Evolutionary conservation across 331 rosid species (phyloP).

Genomic region (Saraca asoca): DNA sequence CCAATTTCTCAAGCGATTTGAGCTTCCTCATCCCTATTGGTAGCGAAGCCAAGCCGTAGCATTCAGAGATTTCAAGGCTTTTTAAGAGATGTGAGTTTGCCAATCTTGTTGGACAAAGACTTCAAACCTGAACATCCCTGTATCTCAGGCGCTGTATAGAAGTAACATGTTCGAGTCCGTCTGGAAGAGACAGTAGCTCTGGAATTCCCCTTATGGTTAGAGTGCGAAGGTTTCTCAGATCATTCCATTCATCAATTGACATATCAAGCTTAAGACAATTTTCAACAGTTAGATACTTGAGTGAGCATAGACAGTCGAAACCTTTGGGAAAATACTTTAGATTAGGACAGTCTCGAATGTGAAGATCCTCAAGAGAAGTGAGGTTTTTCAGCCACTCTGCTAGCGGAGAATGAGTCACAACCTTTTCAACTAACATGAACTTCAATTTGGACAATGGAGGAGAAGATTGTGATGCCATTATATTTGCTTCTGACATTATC

Average conservation of each 20-base stretch:
- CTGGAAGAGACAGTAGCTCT: constrained; percentile 20
- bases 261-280: constrained; percentile 19
- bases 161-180: constrained; percentile 7
- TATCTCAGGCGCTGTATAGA: not conserved
- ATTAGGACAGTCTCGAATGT: not conserved
- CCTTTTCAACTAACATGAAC: not conserved
- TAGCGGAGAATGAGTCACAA: not conserved
- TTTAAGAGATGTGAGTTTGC: not conserved
- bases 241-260: not conserved
- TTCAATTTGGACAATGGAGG: constrained; percentile 11
- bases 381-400: no score
- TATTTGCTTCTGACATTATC: no score
- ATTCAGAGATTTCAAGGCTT: not conserved
- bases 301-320: no score
- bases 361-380: no score
- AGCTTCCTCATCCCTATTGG: no score
- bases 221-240: constrained; percentile 16
- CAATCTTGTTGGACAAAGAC: not conserved
- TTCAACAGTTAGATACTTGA: not conserved
- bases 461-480: no score
- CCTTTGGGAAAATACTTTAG: not conserved
- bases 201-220: constrained; percentile 17
- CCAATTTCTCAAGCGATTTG: no score
- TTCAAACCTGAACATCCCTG: not conserved
- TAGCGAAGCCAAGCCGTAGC: not conserved